These are phyloP conservation scores for Dalbergia oliveri DNA, from an alignment of 306 rosid species.

Conservation along the genomic window DNA sequence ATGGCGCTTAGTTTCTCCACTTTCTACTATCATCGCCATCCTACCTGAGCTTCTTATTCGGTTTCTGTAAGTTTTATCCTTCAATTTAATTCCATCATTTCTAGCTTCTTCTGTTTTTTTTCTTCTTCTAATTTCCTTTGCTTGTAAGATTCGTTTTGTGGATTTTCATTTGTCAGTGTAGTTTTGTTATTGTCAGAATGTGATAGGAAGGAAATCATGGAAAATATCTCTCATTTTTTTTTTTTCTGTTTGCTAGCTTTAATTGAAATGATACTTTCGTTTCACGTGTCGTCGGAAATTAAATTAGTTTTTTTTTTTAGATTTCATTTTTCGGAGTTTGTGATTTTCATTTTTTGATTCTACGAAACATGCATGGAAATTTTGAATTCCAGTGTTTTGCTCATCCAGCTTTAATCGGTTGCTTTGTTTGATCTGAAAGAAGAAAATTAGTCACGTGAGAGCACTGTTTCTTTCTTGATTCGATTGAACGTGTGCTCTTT, in stretches of 20 bases:
- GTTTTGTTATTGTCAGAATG: constrained; percentile 11
- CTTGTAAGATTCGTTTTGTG: constrained; percentile 1
- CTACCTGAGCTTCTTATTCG: constrained; percentile 45
- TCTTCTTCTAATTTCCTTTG: not conserved
- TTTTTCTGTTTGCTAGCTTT: not conserved
- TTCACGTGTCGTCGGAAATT: not conserved
- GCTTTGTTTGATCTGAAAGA: not conserved
- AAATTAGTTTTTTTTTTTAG: not conserved
- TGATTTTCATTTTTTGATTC: not conserved
- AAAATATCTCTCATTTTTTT: constrained; percentile 1
- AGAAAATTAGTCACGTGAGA: not conserved
- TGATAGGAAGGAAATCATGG: constrained; percentile 2
- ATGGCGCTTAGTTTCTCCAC: constrained; percentile 38
- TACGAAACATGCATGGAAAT: not conserved
- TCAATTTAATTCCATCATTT: constrained; percentile 11
- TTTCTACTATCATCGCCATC: constrained; percentile 38
- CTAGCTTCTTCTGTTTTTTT: not conserved
- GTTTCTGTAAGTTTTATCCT: constrained; percentile 46
- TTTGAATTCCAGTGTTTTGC: constrained; percentile 3
- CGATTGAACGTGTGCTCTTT: constrained; percentile 26
- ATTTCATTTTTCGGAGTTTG: not conserved
- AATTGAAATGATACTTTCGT: constrained; percentile 13
- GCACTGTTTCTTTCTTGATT: not conserved
- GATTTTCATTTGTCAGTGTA: constrained; percentile 16
- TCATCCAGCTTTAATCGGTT: not conserved